Base-by-base conservation (phyloP, 2,329 filamentous ascomycete genomes). In the Akanthomyces dipterigenus region DNA sequence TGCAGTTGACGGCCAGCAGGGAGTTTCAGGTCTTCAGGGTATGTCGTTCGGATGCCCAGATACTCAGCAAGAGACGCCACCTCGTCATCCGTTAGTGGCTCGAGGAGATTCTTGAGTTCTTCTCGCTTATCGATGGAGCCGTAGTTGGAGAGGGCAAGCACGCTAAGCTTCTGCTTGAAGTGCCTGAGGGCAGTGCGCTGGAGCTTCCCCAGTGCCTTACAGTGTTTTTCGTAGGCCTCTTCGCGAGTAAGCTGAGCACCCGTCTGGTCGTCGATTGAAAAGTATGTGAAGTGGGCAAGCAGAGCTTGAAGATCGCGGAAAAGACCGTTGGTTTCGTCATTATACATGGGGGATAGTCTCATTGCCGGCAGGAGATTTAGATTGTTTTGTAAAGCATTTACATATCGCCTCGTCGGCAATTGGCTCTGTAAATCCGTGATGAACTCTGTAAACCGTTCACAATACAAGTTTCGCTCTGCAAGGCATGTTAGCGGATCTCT, bases 361-460 rank as follows among this genome's bases (percentile, higher is more conserved):
- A 97, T 86, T 11, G 89, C 84, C 1, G 93, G 80, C 31, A 97
- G 75, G 24, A 96, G 75, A 71, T 98, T 92, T 50, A 98, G 78
- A 71, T 99, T 93, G 68, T 89, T 87, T 16, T 98, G 75, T 46
- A 99, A 77, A 1, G 90, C 87, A 73, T 97, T 97, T 71, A 96
- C 90, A 72, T 98, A 98, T 73, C 95, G 86, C 67, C 95, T 83
- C 3, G 96, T 99, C 0, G 95, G 95, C 53, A 98, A 79, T 72
- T 99, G 95, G 69, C 93, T 97, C 72, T 96, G 87, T 22, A 99
- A 77, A 71, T 99, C 95, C 9, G 89, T 88, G 53, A 99, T 79
- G 56, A 99, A 88, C 73, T 99, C 95, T 56, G 95, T 76, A 65
- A 98, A 93, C n/a, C 93, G 85, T 74, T 98, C 93, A 71, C 91